Conservation (phyloP, 2,329 filamentous ascomycete species). For the Aurifilum marmelostoma region DNA sequence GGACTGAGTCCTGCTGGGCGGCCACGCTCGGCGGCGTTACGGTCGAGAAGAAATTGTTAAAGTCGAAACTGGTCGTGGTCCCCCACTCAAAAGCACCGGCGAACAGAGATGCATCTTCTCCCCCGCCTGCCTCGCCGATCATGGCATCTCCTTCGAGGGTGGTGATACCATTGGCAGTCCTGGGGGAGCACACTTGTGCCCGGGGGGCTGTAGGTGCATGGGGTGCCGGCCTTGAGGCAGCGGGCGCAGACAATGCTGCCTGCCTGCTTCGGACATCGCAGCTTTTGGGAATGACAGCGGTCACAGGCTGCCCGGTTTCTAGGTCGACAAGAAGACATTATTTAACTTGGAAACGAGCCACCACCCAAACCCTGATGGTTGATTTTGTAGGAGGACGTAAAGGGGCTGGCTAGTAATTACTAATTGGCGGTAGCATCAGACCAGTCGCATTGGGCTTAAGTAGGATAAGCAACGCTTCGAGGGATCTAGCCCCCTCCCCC, state of each 20-base stretch:
- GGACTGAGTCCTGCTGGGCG: background rate
- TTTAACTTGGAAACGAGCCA: background rate
- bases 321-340: background rate
- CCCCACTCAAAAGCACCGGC: conserved; percentile 15
- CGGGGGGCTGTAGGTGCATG: conserved; percentile 48
- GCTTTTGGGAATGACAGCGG: conserved; percentile 47
- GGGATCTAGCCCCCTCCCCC: background rate
- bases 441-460: background rate
- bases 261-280: conserved; percentile 47
- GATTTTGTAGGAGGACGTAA: background rate
- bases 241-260: conserved; percentile 44
- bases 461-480: background rate
- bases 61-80: conserved; percentile 13
- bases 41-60: conserved; percentile 9
- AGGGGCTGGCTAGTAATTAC: background rate
- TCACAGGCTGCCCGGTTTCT: conserved; percentile 1
- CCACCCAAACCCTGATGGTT: background rate
- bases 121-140: background rate
- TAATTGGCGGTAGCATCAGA: too few relatives aligned
- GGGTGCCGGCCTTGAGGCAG: conserved; percentile 45
- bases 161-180: conserved; percentile 29
- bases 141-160: background rate
- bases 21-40: background rate
- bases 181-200: conserved; percentile 31
- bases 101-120: background rate